These are phyloP conservation scores for Candida broadrunensis DNA, from an alignment of 805 yeast genomes.

Conservation along the genomic window DNA sequence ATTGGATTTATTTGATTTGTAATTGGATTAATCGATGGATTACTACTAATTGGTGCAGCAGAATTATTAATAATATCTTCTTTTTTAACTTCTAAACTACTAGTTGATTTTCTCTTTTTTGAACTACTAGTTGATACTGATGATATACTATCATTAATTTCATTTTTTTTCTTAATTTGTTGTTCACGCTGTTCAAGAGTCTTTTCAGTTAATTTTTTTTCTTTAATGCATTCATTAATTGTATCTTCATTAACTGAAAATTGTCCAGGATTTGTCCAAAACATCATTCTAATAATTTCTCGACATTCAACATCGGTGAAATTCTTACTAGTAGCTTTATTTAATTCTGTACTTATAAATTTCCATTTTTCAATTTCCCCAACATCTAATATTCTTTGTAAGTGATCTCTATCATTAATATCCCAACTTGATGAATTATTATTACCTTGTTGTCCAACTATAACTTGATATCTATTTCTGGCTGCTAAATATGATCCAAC, in stretches of 20 bases:
- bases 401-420: slow-evolving; percentile 47
- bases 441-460: slow-evolving; percentile 77
- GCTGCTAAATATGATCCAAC: slow-evolving; percentile 72
- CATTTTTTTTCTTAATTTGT: slow-evolving; percentile 6
- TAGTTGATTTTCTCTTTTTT: not conserved
- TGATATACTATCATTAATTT: slow-evolving; percentile 5
- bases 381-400: slow-evolving; percentile 57
- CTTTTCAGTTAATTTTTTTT: slow-evolving; percentile 33
- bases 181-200: slow-evolving; percentile 19
- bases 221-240: slow-evolving; percentile 35
- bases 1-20: not conserved
- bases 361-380: slow-evolving; percentile 73
- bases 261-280: slow-evolving; percentile 50
- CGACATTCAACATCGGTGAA: slow-evolving; percentile 55
- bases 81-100: not conserved
- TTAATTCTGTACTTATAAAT: slow-evolving; percentile 59
- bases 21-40: not conserved
- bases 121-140: not conserved
- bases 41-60: too few species aligned
- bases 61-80: not conserved
- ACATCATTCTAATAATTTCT: slow-evolving; percentile 49
- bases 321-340: slow-evolving; percentile 49
- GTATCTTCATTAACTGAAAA: slow-evolving; percentile 57
- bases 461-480: slow-evolving; percentile 72
- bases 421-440: slow-evolving; percentile 68